Base-by-base conservation (phyloP, 1,284 basidiomycete species). In the Psilocybe mexicana region DNA sequence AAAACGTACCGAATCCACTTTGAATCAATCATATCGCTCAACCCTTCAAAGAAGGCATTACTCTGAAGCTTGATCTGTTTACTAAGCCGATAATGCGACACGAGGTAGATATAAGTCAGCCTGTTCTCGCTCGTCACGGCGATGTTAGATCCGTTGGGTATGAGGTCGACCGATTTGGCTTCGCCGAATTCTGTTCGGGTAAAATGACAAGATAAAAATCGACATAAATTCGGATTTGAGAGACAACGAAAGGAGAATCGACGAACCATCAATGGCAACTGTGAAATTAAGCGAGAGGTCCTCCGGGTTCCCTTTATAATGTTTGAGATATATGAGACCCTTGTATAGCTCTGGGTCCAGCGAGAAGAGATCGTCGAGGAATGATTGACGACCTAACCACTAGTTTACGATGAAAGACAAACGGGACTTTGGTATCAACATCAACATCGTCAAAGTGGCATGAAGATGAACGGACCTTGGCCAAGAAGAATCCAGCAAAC, bases 261-360 rank as follows among this genome's bases (percentile, higher is more conserved):
- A 65, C 80, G 40, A 54, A 90, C 92, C 94, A 70, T 98, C 94
- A 40, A 92, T 82, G 0, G 89, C 87, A 35, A 97, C 84, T 0
- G 94, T 93, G 64, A 98, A 98, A 70, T 93, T 97, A 44, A 99
- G 76, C 0, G 93, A 86, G n/a, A 99, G 78, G 49, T 98, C 96
- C 64, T 98, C 95, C 8, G 88, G 85, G 65, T 96, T 86, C 2
- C 90, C 93, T 0, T 85, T 78, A 69, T 96, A 97, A 68, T 97
- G 94, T 72, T 98, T 99, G 44, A 99, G 82, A 75, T 90, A 94
- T 62, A 97, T 83, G 0, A 98, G 81, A 1, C 96, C 96, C 49
- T 93, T 89, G 71, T 98, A 98, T 12, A 99, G 78, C 61, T 97
- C 95, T 0, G 87, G 88, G 67, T 97, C 95, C n/a, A 97, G 82